Evolutionary conservation across 106 monocot species (phyloP), one percentile per base, ranked within the genome.

Genomic region (Cymbidium sinense): DNA sequence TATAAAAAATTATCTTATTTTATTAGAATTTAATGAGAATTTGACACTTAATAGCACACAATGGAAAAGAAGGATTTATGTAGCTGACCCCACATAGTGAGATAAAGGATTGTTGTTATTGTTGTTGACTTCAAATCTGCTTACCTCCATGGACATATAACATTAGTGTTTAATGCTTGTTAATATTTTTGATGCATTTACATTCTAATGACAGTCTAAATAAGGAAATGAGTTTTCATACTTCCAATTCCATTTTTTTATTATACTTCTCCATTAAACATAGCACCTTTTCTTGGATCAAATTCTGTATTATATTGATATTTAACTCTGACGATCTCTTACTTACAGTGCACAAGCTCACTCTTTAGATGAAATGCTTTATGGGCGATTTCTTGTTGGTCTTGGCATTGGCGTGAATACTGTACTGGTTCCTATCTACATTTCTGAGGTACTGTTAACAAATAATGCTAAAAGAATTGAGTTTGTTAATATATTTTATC

Each of bases 361-460:
- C 83, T 92, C 90, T 21, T 80, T 92, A 79, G 78, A 95, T 82
- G 95, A 90, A 79, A 90, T 95, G 70, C 88, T 95, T 34, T 85
- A 77, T 78, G 95, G 95, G 76, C 82, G 95, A 81, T 92, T 92
- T 88, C 88, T 95, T 85, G 95, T 92, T 75, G 95, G 95, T 50
- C 85, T 95, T 79, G 95, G 95, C 64, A 92, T 95, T 81, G 95
- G 95, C 55, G 84, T 92, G 21, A 95, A 95, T 75, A 95, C 95
- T 34, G 90, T 87, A 8, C 92, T 95, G 51, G 90, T 95, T 74
- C 95, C 95, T 17, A 78, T 92, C 8, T 95, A 95, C 79, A 87
- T 95, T 69, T 90, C 92, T 64, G 95, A 95, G 92, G 95, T 95
- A 88, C 55, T 34, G 7, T 54, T 58, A 15, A 21, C 30, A 23